phyloP scores from a whole-genome alignment of 2,329 filamentous ascomycete genomes.

The Pseudopithomyces maydicus region DNA sequence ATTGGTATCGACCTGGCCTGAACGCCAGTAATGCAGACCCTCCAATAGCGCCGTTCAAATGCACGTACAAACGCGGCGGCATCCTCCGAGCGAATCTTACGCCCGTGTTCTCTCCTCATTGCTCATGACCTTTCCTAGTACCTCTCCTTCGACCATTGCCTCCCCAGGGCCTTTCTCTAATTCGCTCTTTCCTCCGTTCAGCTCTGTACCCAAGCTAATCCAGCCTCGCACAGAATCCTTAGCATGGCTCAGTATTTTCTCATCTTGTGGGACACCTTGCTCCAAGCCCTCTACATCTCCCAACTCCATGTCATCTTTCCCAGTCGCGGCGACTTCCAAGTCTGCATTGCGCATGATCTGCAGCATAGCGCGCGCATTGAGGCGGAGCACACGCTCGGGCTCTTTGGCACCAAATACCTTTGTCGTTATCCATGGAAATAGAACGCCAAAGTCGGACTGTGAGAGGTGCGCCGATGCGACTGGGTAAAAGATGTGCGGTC shows the following conservation, averaged over 20 bases:
- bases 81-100: not conserved
- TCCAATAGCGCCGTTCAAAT: no score
- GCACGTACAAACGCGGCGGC: no score
- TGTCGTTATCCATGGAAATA: slow-evolving; percentile 72
- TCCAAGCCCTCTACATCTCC: slow-evolving; percentile 21
- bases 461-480: slow-evolving; percentile 76
- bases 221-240: slow-evolving; percentile 41
- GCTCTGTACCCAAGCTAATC: slow-evolving; percentile 34
- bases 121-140: slow-evolving; percentile 37
- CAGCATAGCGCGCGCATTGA: slow-evolving; percentile 84
- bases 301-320: slow-evolving; percentile 47
- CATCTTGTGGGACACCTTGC: slow-evolving; percentile 28
- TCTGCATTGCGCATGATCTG: slow-evolving; percentile 63
- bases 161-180: slow-evolving; percentile 23
- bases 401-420: slow-evolving; percentile 63
- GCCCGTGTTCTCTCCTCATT: slow-evolving; percentile 15
- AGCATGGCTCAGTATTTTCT: slow-evolving; percentile 34
- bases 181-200: slow-evolving; percentile 7
- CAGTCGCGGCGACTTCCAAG: slow-evolving; percentile 49
- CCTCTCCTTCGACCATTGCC: slow-evolving; percentile 42
- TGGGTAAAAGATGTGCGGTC: slow-evolving; percentile 76
- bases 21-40: no score
- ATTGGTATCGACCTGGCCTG: no score
- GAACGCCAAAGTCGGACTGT: slow-evolving; percentile 81
- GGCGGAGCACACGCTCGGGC: slow-evolving; percentile 77